Evolutionary conservation across 306 rosid genomes (phyloP).

Genomic region (Trichosanthes truncata): DNA sequence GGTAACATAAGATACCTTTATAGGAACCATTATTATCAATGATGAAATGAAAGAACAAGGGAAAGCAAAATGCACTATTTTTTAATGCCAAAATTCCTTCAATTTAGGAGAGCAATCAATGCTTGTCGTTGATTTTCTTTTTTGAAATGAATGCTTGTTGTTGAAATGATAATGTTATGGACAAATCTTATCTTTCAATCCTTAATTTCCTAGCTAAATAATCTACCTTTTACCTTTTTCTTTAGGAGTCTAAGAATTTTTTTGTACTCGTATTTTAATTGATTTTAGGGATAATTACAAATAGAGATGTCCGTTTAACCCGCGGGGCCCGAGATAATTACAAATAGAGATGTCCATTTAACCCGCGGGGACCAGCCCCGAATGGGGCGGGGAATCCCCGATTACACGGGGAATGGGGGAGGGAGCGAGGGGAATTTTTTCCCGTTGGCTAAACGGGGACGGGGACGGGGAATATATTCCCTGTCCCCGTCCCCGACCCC

Average conservation of each 20-base stretch:
- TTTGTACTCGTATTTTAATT: not conserved
- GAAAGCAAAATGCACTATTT: not conserved
- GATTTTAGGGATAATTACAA: not conserved
- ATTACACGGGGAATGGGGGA: too few relatives aligned
- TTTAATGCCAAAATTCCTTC: not conserved
- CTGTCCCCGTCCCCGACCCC: too few relatives aligned
- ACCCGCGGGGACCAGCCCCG: too few relatives aligned
- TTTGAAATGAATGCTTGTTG: not conserved
- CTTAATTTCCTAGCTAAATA: not conserved
- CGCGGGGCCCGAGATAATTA: too few relatives aligned
- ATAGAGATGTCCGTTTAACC: too few relatives aligned
- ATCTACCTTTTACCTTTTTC: not conserved
- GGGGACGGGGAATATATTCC: too few relatives aligned
- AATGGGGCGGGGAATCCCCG: too few relatives aligned
- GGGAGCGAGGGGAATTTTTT: too few relatives aligned
- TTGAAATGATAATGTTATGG: not conserved
- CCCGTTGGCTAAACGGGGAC: too few relatives aligned
- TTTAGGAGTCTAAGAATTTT: too few relatives aligned
- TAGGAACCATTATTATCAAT: not conserved
- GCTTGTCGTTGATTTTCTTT: not conserved
- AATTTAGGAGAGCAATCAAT: conserved; percentile 2
- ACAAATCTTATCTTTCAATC: not conserved
- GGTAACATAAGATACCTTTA: not conserved
- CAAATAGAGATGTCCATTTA: too few relatives aligned
- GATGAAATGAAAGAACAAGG: not conserved